phyloP scores from a whole-genome alignment of 805 yeast species.

The Zygosaccharomyces pseudorouxii region DNA sequence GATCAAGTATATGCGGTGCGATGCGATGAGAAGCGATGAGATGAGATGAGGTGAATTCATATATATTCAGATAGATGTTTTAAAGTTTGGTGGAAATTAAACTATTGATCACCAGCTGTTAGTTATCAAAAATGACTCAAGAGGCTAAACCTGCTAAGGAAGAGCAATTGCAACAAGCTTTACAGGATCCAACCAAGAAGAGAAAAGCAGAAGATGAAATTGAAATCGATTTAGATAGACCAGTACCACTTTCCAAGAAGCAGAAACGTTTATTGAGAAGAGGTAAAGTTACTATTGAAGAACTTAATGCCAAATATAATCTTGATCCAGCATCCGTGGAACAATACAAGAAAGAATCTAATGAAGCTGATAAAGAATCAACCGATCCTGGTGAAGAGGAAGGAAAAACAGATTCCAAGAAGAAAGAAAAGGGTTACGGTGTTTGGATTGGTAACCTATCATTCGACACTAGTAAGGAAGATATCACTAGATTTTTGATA shows the following conservation, averaged over 20 bases:
- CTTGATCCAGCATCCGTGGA: conserved; percentile 36
- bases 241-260: conserved; percentile 84
- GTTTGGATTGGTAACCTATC: conserved; percentile 95
- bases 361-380: conserved; percentile 31
- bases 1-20: background rate
- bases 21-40: conserved; percentile 20
- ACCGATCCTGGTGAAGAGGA: conserved; percentile 35
- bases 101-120: background rate
- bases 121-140: conserved; percentile 1
- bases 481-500: conserved; percentile 58
- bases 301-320: conserved; percentile 42
- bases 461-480: conserved; percentile 76
- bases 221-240: conserved; percentile 62
- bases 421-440: conserved; percentile 46
- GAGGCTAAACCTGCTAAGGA: conserved; percentile 27
- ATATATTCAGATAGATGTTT: too few relatives aligned
- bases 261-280: conserved; percentile 82
- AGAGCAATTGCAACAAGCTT: conserved; percentile 33
- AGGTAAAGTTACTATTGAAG: conserved; percentile 60
- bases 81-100: background rate
- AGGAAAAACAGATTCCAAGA: conserved; percentile 13
- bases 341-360: conserved; percentile 37
- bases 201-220: conserved; percentile 48
- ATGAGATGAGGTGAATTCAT: background rate
- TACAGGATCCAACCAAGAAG: conserved; percentile 35